Conservation (phyloP, 495 filamentous ascomycete genomes). For the Peziza echinospora region DNA sequence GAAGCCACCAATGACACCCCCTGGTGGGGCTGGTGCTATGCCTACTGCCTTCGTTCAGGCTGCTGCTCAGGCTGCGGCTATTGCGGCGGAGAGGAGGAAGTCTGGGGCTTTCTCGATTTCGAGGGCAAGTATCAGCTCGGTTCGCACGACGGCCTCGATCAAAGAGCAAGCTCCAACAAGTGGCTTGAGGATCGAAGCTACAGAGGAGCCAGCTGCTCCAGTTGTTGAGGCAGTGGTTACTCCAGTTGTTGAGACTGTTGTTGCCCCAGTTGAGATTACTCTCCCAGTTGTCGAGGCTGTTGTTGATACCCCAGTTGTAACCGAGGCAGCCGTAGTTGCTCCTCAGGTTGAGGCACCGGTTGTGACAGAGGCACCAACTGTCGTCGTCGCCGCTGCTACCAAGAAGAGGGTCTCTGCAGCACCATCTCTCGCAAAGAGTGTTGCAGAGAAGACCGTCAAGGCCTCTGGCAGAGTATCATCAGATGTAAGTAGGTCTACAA, state of each 20-base stretch:
- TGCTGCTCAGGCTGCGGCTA: slow-evolving; percentile 7
- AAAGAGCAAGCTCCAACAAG: slow-evolving; percentile 8
- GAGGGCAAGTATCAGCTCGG: slow-evolving; percentile 11
- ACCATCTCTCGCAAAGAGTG: not conserved
- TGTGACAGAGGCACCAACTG: not conserved
- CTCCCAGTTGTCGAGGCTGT: slow-evolving; percentile 3
- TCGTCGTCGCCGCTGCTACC: not conserved
- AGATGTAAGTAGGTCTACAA: not conserved
- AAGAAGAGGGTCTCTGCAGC: not conserved
- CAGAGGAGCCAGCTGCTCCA: slow-evolving; percentile 1
- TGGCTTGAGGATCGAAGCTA: slow-evolving; percentile 8
- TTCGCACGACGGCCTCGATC: slow-evolving; percentile 7
- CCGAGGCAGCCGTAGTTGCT: not conserved
- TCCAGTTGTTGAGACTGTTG: slow-evolving; percentile 8
- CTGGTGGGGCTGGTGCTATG: slow-evolving; percentile 1
- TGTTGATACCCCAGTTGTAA: not conserved
- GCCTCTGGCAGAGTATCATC: not conserved
- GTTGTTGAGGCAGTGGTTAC: slow-evolving; percentile 5
- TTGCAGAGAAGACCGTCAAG: not conserved
- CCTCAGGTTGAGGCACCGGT: not conserved
- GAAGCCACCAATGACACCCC: slow-evolving; percentile 6
- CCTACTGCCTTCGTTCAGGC: not conserved
- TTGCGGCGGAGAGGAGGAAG: slow-evolving; percentile 11
- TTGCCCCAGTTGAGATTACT: not conserved
- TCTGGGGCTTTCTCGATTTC: slow-evolving; percentile 3